Evolutionary conservation across 176 grass and related monocot species (phyloP), one percentile per base, ranked within the genome.

Genomic region (Chrysopogon serrulatus): DNA sequence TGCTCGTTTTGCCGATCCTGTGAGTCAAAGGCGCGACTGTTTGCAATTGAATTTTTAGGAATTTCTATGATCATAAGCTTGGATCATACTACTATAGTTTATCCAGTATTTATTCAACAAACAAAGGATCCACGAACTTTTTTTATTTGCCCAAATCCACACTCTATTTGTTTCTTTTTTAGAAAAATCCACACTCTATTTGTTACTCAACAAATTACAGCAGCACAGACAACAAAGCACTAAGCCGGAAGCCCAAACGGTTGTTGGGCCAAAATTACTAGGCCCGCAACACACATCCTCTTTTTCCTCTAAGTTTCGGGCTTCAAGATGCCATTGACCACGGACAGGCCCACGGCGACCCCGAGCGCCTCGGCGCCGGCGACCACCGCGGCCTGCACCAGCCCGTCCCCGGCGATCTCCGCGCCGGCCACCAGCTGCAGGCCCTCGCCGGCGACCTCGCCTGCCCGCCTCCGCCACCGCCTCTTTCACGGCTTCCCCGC

Each of bases 291-390:
- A 0, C 43, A 21, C 63, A 19, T 18, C 32, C 5, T n/a, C n/a
- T n/a, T n/a, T n/a, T n/a, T n/a, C n/a, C n/a, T 80, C 92, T 94
- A 78, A 7, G 71, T 40, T 64, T 98, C 92, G 18, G 90, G 65
- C 54, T 80, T 80, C 9, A 98, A 84, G 84, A 98, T 98, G 48
- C 95, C 86, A 66, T 95, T 90, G 73, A 98, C 92, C 16, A 98
- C 92, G 56, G 95, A 93, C 47, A 98, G 31, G 35, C 90, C 90
- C 1, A 92, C 84, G 28, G 90, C 80, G 27, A 98, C 92, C 15
- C 92, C 92, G 47, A 98, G 81, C 1, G 82, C 95, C 92, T 98
- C 95, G 5, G 88, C 90, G 23, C 88, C 95, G 70, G 86, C 95
- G 2, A 98, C 90, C 23, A 64, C 88, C 21, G 84, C 92, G 39